Evolutionary conservation across 495 filamentous ascomycete genomes (phyloP).

Genomic region (Chaetomidium leptoderma): DNA sequence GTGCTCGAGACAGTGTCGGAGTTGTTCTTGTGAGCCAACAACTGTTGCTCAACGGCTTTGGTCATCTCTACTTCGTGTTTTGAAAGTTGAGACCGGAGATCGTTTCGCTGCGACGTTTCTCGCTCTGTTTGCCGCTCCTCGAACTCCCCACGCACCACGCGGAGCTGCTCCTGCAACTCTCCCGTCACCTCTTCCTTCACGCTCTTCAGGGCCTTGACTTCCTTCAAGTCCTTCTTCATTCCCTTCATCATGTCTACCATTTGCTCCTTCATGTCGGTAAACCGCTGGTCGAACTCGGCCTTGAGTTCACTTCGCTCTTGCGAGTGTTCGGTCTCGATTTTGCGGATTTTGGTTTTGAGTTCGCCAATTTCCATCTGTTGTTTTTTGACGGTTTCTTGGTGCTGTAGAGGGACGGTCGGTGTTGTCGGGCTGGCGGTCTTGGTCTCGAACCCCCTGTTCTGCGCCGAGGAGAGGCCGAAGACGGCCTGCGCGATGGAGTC

Average conservation of each 20-base stretch:
- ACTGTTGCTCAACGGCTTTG: background rate
- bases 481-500: background rate
- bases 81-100: constrained; percentile 1
- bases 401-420: background rate
- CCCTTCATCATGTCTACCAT: constrained; percentile 6
- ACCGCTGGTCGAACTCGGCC: background rate
- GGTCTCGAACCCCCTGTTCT: background rate
- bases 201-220: background rate
- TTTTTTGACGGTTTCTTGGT: background rate
- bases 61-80: constrained; percentile 6
- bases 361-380: background rate
- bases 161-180: background rate
- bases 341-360: constrained; percentile 2
- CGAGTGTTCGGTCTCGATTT: background rate
- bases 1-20: background rate
- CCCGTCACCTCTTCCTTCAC: constrained; percentile 6
- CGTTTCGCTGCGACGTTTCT: background rate
- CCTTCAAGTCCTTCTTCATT: background rate
- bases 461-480: too few relatives aligned
- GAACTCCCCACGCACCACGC: constrained; percentile 2
- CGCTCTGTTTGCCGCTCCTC: constrained; percentile 5
- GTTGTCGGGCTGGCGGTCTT: too few relatives aligned
- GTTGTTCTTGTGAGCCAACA: background rate
- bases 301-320: background rate
- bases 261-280: background rate